Percentiles rank a stretch among this genome's conserved stretches.
phyloP scores from a whole-genome alignment of 1,284 basidiomycete species.

The Rhodotorula sp. region DNA sequence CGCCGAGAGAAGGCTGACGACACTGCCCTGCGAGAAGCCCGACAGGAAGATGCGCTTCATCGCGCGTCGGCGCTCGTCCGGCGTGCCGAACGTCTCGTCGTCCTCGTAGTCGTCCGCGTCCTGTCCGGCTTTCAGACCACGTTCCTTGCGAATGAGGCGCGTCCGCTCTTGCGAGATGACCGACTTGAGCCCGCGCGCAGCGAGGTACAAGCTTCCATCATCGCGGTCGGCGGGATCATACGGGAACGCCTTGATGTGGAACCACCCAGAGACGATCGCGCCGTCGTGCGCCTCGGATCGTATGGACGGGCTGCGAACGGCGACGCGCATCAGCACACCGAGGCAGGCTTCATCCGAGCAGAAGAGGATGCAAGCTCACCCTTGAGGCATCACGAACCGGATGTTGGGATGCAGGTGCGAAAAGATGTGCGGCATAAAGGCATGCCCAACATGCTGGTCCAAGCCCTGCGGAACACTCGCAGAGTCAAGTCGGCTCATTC shows the following conservation, averaged over 20 bases:
- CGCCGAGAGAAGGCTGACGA: conserved; percentile 18
- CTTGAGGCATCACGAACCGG: conserved; percentile 35
- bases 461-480: conserved; percentile 12
- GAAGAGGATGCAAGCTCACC: conserved; percentile 8
- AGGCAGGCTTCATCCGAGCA: background rate
- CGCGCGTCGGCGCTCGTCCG: conserved; percentile 31
- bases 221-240: conserved; percentile 28
- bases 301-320: background rate
- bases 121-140: background rate
- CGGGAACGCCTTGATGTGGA: conserved; percentile 31
- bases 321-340: background rate
- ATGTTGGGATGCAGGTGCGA: conserved; percentile 13
- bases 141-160: conserved; percentile 21
- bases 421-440: conserved; percentile 10
- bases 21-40: conserved; percentile 33
- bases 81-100: conserved; percentile 18
- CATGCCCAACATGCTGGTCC: conserved; percentile 15
- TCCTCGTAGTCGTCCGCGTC: background rate
- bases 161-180: conserved; percentile 28
- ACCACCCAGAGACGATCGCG: conserved; percentile 27
- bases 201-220: conserved; percentile 11
- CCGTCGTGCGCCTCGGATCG: background rate
- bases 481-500: background rate
- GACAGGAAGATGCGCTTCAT: conserved; percentile 28
- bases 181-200: conserved; percentile 27